Percentiles rank a stretch among this genome's conserved stretches.
Conservation (phyloP, 371 early-diverging fungal genomes). For the Mortierella sp. region DNA sequence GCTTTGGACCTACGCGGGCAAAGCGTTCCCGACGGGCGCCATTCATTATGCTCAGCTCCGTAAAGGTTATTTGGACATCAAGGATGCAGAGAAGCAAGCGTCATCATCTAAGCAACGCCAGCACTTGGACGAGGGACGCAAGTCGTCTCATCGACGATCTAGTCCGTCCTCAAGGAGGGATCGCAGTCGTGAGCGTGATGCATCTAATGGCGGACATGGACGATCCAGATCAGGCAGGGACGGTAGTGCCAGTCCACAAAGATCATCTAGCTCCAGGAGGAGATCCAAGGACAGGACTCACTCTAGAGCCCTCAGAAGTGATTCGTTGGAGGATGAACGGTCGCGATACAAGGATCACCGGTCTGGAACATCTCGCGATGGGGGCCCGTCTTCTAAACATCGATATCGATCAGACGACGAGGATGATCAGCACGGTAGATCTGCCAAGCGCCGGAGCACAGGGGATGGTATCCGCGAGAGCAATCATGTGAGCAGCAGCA, state of each 20-base stretch:
- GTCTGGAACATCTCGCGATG: conserved; percentile 38
- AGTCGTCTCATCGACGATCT: conserved; percentile 23
- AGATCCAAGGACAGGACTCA: conserved; percentile 31
- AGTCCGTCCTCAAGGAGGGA: conserved; percentile 38
- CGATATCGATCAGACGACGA: conserved; percentile 51
- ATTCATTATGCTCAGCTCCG: conserved; percentile 50
- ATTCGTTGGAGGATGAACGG: conserved; percentile 41
- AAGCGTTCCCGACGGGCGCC: conserved; percentile 47
- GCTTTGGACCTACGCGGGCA: conserved; percentile 54
- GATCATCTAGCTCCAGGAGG: conserved; percentile 26
- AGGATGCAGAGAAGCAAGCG: conserved; percentile 35
- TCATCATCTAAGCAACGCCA: conserved; percentile 17
- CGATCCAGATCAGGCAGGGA: conserved; percentile 38
- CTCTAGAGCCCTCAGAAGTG: conserved; percentile 28
- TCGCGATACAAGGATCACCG: conserved; percentile 46
- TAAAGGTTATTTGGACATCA: conserved; percentile 47
- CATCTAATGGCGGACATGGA: conserved; percentile 27
- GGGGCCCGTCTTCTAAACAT: conserved; percentile 31
- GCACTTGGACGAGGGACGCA: conserved; percentile 29
- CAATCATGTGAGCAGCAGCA: conserved; percentile 14
- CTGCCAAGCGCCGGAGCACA: conserved; percentile 42
- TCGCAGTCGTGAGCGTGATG: conserved; percentile 33
- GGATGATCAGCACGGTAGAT: conserved; percentile 41
- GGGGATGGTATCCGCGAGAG: conserved; percentile 43
- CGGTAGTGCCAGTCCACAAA: conserved; percentile 36